Conservation (phyloP, 164 flowering plant species). For the Aristolochia contorta region DNA sequence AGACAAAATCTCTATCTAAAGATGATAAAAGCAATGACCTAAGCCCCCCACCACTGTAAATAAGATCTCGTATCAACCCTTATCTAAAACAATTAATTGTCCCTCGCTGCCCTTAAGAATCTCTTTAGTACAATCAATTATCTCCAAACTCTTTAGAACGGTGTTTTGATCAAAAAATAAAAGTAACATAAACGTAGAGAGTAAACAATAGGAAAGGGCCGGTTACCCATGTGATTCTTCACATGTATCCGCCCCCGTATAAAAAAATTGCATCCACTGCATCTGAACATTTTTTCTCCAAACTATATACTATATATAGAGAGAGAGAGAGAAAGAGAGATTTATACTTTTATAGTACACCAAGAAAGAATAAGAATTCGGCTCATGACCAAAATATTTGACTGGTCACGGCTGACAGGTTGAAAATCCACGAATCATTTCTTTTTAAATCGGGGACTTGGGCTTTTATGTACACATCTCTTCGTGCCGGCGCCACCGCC, state of each 20-base stretch:
- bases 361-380: neutral
- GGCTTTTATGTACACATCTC: neutral
- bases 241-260: neutral
- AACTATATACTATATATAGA: neutral
- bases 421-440: neutral
- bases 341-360: neutral
- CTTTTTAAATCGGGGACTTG: neutral
- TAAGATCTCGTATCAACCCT: too few relatives aligned
- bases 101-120: too few relatives aligned
- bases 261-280: neutral
- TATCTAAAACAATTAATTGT: too few relatives aligned
- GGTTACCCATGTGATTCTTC: neutral
- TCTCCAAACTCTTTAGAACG: too few relatives aligned
- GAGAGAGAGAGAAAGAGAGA: neutral
- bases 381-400: conserved; percentile 6
- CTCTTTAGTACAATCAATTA: too few relatives aligned
- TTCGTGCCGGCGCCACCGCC: neutral
- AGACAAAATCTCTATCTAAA: too few relatives aligned
- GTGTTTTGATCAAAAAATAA: too few relatives aligned
- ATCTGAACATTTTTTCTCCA: neutral
- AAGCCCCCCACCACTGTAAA: too few relatives aligned
- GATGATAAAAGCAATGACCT: too few relatives aligned
- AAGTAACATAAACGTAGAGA: too few relatives aligned
- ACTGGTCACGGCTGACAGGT: conserved; percentile 3
- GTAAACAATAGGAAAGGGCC: too few relatives aligned